Evolutionary conservation across 1,284 basidiomycete species (phyloP).

Genomic region (Blastosporella zonata): DNA sequence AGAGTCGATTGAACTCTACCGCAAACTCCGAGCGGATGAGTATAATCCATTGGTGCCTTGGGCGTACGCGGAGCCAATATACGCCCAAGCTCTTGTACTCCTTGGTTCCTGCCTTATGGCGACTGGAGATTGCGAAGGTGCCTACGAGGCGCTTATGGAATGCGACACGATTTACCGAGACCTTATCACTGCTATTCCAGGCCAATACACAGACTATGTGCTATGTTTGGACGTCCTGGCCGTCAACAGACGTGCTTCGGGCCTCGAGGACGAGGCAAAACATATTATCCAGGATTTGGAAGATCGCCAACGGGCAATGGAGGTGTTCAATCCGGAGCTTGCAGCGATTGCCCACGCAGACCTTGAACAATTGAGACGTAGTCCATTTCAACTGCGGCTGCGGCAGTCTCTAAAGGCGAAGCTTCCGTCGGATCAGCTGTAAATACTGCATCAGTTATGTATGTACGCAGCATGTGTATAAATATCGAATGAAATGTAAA

Average conservation of each 20-base stretch:
- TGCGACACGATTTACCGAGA: conserved; percentile 4
- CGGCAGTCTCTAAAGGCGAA: neutral
- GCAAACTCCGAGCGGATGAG: neutral
- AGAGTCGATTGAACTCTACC: conserved; percentile 8
- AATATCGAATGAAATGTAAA: too few species aligned
- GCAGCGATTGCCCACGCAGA: conserved; percentile 1
- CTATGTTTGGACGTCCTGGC: conserved; percentile 7
- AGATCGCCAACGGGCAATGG: conserved; percentile 2
- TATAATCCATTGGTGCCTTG: neutral
- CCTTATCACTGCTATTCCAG: neutral
- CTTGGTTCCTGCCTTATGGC: conserved; percentile 9
- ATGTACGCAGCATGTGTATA: too few species aligned
- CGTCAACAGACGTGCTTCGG: conserved; percentile 5
- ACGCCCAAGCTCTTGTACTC: neutral
- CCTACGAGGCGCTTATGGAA: conserved; percentile 5
- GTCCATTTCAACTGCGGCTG: conserved; percentile 10
- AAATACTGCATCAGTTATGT: too few species aligned
- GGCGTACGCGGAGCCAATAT: neutral
- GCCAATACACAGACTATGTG: neutral
- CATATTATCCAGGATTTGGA: neutral
- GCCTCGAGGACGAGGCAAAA: conserved; percentile 1
- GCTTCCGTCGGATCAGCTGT: too few species aligned
- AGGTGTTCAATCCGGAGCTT: conserved; percentile 10
- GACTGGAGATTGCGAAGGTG: conserved; percentile 2
- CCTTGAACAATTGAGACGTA: conserved; percentile 5